Evolutionary conservation across 2,329 filamentous ascomycete genomes (phyloP), one percentile per base, ranked within the genome.

Genomic region (Penicillium sp.): DNA sequence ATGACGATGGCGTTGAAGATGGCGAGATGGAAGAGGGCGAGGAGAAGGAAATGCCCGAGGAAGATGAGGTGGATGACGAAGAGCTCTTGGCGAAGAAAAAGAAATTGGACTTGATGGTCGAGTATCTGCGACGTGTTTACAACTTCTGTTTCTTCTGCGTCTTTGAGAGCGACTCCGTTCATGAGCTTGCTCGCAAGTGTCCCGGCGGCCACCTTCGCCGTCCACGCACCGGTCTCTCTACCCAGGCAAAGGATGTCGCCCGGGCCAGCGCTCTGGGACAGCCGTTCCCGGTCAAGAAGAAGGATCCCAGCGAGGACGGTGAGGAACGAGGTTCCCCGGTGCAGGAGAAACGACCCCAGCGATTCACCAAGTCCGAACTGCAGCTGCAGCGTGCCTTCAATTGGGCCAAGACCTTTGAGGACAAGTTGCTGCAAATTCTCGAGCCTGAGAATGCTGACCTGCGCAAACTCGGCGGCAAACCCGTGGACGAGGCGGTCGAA

Each of bases 91-190:
- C 83, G 27, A 93, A 94, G 75, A 97, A 97, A 78, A 97, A 98
- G 75, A 90, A 93, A 59, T 80, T 98, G 34, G 93, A 98, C 68
- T 75, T 98, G 23, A 77, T 95, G 65, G 93, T 97, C 37, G 93
- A 98, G 69, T 98, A 98, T 64, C 77, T 98, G 44, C 88, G 93
- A 36, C 84, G 93, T 11, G 93, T 98, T 36, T 94, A 94, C 76
- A 96, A 93, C 69, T 97, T 98, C 71, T 98, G 93, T 73, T 96
- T 98, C 75, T 98, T 97, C 73, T 98, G 93, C 64, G 94, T 98
- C 4, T 97, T 98, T 54, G 93, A 98, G 69, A 93, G 89, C 60
- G 93, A 98, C 65, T 97, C 91, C 0, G 84, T 97, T 15, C 93
- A 98, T 59, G 93, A 98, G 69, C 75, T 98, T 51, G 90, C 87